Evolutionary conservation across 192 early-diverging fungal species (phyloP).

Genomic region (Entomortierella beljakovae): DNA sequence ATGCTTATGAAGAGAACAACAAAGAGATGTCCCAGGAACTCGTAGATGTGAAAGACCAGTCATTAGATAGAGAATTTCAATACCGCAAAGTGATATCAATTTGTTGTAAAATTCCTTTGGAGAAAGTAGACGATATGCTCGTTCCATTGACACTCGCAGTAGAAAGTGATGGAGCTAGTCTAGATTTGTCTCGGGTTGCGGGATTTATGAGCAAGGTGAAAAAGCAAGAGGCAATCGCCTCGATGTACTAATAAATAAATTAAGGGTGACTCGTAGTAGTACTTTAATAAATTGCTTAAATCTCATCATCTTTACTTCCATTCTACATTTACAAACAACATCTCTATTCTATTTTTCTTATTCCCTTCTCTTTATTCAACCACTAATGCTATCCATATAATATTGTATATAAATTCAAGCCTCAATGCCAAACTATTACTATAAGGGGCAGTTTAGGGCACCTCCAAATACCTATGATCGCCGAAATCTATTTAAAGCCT

Average conservation of each 20-base stretch:
- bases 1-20: conserved; percentile 52
- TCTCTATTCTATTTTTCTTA: not conserved
- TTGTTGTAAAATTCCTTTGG: conserved; percentile 84
- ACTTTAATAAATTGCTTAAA: not conserved
- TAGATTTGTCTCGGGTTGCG: conserved; percentile 59
- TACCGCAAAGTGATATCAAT: conserved; percentile 88
- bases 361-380: not conserved
- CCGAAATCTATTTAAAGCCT: not conserved
- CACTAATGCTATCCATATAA: not conserved
- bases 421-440: conserved; percentile 15
- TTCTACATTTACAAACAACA: not conserved
- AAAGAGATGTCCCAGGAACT: conserved; percentile 68
- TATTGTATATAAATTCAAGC: no score
- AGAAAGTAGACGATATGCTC: conserved; percentile 83
- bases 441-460: conserved; percentile 24
- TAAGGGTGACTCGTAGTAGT: no score
- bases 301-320: no score
- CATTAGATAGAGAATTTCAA: conserved; percentile 76
- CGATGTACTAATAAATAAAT: no score
- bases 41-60: conserved; percentile 59
- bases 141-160: conserved; percentile 82
- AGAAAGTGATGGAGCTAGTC: conserved; percentile 72
- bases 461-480: not conserved
- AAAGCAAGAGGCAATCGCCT: conserved; percentile 44
- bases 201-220: conserved; percentile 62